A percentile compares a stretch with the other conserved stretches of the same genome.
Evolutionary conservation across 2,329 filamentous ascomycete genomes (phyloP).

Genomic region (Aspergillus spinulosporus): DNA sequence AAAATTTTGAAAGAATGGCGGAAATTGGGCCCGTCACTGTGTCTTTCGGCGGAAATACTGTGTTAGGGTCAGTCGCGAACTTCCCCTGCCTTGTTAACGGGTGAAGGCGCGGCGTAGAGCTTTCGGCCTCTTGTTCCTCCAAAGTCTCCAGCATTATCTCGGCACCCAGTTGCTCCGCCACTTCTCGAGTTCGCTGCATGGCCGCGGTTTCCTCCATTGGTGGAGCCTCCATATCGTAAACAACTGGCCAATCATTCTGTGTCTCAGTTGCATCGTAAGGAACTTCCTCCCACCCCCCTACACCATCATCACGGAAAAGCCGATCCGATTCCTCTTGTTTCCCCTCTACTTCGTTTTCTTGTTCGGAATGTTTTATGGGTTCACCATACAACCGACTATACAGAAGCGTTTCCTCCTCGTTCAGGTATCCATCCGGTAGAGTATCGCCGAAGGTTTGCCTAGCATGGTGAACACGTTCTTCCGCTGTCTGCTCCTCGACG

Average conservation of each 20-base stretch:
- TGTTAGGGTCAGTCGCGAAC: conserved; percentile 71
- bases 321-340: conserved; percentile 32
- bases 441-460: conserved; percentile 75
- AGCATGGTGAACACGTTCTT: conserved; percentile 62
- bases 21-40: conserved; percentile 70
- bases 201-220: conserved; percentile 31
- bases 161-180: conserved; percentile 42
- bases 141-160: conserved; percentile 47
- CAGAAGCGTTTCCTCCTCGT: conserved; percentile 67
- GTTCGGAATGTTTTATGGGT: conserved; percentile 51
- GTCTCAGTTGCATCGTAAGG: conserved; percentile 23
- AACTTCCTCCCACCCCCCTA: conserved; percentile 41
- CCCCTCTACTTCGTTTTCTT: conserved; percentile 29
- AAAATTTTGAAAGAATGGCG: conserved; percentile 64
- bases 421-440: conserved; percentile 70
- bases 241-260: conserved; percentile 28
- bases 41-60: conserved; percentile 70
- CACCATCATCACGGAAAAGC: conserved; percentile 41
- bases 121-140: conserved; percentile 41
- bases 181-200: conserved; percentile 39
- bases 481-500: conserved; percentile 31
- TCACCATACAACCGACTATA: conserved; percentile 81
- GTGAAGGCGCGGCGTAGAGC: conserved; percentile 62
- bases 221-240: conserved; percentile 34
- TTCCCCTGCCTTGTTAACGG: conserved; percentile 72